These are phyloP conservation scores for Pulveroboletus sp. DNA, from an alignment of 768 basidiomycete genomes.

Conservation along the genomic window DNA sequence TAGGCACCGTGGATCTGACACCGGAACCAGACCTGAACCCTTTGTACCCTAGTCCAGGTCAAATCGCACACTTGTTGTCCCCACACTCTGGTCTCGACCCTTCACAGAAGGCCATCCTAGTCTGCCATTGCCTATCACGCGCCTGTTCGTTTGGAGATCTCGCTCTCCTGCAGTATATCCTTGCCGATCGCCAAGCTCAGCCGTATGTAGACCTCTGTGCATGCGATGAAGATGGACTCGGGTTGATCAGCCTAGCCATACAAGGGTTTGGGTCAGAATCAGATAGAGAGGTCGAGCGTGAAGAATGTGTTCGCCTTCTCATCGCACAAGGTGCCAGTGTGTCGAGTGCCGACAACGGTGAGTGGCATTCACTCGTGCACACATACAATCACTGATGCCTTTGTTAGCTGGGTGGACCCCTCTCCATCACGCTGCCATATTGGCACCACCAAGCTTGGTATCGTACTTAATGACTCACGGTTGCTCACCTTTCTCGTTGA, in stretches of 20 bases:
- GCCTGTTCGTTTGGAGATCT: constrained; percentile 79
- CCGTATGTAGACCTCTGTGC: constrained; percentile 59
- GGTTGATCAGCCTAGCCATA: constrained; percentile 70
- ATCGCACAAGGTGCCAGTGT: constrained; percentile 75
- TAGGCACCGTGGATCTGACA: constrained; percentile 47
- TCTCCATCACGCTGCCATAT: constrained; percentile 84
- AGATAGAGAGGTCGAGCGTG: constrained; percentile 83
- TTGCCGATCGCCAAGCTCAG: constrained; percentile 64
- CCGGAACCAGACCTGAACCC: constrained; percentile 81
- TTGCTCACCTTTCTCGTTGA: constrained; percentile 75
- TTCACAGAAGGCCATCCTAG: constrained; percentile 62
- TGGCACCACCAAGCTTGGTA: constrained; percentile 85
- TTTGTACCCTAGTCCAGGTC: constrained; percentile 62
- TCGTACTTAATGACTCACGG: constrained; percentile 92
- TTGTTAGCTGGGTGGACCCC: constrained; percentile 88
- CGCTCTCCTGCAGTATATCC: constrained; percentile 63
- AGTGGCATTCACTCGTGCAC: constrained; percentile 16
- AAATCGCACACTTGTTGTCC: constrained; percentile 60
- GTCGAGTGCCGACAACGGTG: constrained; percentile 56
- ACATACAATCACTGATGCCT: constrained; percentile 1
- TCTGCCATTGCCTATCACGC: constrained; percentile 68
- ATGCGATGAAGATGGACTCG: constrained; percentile 83
- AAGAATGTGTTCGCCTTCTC: constrained; percentile 81
- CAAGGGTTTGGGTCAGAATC: constrained; percentile 79
- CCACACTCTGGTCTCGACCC: constrained; percentile 64